Percentiles rank a stretch among this genome's conserved stretches.
Conservation (phyloP, 768 basidiomycete species). For the Russula lepida region DNA sequence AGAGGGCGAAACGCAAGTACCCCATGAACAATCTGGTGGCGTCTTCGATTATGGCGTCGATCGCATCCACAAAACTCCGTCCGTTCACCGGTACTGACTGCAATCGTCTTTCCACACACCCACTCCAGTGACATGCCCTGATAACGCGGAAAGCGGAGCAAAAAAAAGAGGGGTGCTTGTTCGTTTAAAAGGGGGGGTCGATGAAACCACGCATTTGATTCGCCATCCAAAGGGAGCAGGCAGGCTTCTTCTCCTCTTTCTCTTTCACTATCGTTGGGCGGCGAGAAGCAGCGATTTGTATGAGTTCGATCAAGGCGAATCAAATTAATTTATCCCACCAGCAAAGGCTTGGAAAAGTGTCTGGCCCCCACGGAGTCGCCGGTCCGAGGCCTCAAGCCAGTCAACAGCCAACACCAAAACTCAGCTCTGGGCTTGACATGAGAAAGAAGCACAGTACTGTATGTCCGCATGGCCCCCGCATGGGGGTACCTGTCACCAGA, state of each 20-base stretch:
- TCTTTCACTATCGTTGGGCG: background rate
- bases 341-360: background rate
- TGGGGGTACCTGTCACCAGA: background rate
- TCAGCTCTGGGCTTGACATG: background rate
- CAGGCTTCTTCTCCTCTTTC: background rate
- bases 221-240: no score
- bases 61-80: background rate
- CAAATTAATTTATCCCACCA: background rate
- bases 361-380: background rate
- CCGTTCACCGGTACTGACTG: background rate
- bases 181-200: background rate
- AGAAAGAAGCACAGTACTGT: background rate
- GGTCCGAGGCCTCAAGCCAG: background rate
- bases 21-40: constrained; percentile 2
- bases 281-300: background rate
- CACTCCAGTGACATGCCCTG: background rate
- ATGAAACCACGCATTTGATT: background rate
- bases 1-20: constrained; percentile 1
- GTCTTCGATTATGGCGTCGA: background rate
- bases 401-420: background rate
- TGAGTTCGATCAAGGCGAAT: background rate
- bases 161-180: background rate
- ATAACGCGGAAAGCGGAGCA: background rate
- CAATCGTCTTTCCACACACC: background rate
- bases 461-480: background rate